These are phyloP conservation scores for Fusarium incarnatum DNA, from an alignment of 2,329 filamentous ascomycete genomes.

Conservation along the genomic window DNA sequence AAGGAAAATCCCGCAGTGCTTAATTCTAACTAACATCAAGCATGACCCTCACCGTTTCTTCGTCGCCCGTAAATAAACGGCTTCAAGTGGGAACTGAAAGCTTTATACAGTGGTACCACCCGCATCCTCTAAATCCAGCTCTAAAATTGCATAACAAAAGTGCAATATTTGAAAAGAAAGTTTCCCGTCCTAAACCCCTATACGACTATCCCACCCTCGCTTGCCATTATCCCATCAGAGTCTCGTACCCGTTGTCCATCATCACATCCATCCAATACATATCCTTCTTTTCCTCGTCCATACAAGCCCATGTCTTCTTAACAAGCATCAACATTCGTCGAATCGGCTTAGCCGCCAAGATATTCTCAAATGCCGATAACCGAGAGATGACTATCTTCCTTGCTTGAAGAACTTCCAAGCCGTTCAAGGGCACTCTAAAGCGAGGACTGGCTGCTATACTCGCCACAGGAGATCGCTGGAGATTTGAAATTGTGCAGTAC, in stretches of 20 bases:
- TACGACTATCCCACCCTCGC: not conserved
- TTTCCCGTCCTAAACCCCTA: not conserved
- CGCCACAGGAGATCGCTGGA: constrained; percentile 19
- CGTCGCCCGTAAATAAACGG: not conserved
- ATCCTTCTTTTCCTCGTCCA: constrained; percentile 52
- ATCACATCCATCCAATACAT: constrained; percentile 60
- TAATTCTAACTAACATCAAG: not conserved
- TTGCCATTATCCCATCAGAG: constrained; percentile 41
- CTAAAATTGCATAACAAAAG: not conserved
- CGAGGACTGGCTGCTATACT: constrained; percentile 35
- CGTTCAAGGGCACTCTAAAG: constrained; percentile 14
- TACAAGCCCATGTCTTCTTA: constrained; percentile 38
- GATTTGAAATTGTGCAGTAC: constrained; percentile 1
- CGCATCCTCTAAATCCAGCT: not conserved
- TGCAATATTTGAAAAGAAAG: not conserved
- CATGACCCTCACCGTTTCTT: not conserved
- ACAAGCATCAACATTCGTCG: constrained; percentile 36
- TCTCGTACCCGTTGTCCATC: constrained; percentile 48
- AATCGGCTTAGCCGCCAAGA: constrained; percentile 43
- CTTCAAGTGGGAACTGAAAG: not conserved
- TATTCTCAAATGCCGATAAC: constrained; percentile 37
- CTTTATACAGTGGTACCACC: not conserved
- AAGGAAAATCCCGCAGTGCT: not conserved
- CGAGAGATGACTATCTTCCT: constrained; percentile 31
- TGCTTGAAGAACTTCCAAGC: constrained; percentile 31